Evolutionary conservation across 371 early-diverging fungal species (phyloP), one percentile per base, ranked within the genome.

Genomic region (Mortierella sp.): DNA sequence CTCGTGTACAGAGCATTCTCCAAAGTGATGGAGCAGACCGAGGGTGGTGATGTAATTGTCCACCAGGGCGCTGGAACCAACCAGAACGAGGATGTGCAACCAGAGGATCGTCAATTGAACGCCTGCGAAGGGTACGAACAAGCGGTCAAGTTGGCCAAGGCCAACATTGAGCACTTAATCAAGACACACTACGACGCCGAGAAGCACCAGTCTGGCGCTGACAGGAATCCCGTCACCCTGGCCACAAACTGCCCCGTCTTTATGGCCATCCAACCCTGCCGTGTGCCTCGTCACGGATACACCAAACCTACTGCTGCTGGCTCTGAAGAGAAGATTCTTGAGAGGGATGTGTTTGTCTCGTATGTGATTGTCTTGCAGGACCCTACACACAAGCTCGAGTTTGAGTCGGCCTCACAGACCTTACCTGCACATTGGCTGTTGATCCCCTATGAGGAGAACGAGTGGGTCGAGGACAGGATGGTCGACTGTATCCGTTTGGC

Each of bases 381-480:
- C 78, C 94, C 94, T n/a, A 93, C 90, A 0, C 90, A 94, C 72
- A 89, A 92, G 52, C 84, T 94, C 38, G 84, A 89, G 34, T 93
- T 93, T 74, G 90, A 92, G 70, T 92, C 93, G 0, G 89, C 84
- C 48, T 94, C 94, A 19, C 94, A 94, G 80, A 87, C 91, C 21
- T 80, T 94, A 72, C 92, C 94, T 28, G 83, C 91, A 31, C 72
- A 87, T 34, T 94, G 94, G 94, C 63, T 94, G 47, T 89, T 93
- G 84, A 89, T 94, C 71, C 92, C 92, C 3, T 92, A 91, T 75
- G 93, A 93, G 80, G 93, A 93, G 65, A 93, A 92, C 82, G 93
- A 93, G 81, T 94, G 94, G 94, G 93, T 94, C 10, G 93, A 94
- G 78, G 92, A 92, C 70, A 90, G 93, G 70, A 91, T 94, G 89